Evolutionary conservation across 75 land plant genomes (phyloP), one percentile per base, ranked within the genome.

Genomic region (Larix kaempferi): DNA sequence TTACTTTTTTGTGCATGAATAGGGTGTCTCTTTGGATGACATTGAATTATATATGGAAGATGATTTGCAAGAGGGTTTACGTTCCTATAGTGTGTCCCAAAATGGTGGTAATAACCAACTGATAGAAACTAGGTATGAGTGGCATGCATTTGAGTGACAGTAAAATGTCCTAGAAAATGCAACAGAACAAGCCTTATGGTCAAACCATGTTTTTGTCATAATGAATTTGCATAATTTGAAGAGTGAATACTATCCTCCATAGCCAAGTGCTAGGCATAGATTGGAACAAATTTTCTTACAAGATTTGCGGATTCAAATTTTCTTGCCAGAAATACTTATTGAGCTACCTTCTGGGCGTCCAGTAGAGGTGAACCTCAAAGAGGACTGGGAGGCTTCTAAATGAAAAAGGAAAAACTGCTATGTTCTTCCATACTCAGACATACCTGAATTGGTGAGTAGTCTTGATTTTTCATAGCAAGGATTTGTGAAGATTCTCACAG

Each of bases 121-220:
- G n/a, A n/a, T n/a, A n/a, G n/a, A n/a, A n/a, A n/a, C n/a, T n/a
- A n/a, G n/a, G n/a, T n/a, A n/a, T n/a, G n/a, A n/a, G n/a, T n/a
- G n/a, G n/a, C n/a, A n/a, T n/a, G n/a, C n/a, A n/a, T n/a, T n/a
- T n/a, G n/a, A n/a, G n/a, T n/a, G n/a, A n/a, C n/a, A n/a, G n/a
- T n/a, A n/a, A n/a, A n/a, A n/a, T n/a, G n/a, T n/a, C n/a, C n/a
- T n/a, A n/a, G n/a, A n/a, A n/a, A n/a, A n/a, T n/a, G n/a, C n/a
- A n/a, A n/a, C n/a, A n/a, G n/a, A n/a, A n/a, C n/a, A n/a, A n/a
- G 96, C 92, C 12, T 88, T 95, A 44, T 76, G 82, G 33, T 86
- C 84, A 78, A 91, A 87, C 63, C 89, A 85, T 55, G 96, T 92
- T 4, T 82, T 94, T 81, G 69, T 95, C 13, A 80, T 93, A 54